Percentiles rank a stretch among this genome's conserved stretches.
phyloP scores from a whole-genome alignment of 768 basidiomycete species.

The Mycena vulgaris region DNA sequence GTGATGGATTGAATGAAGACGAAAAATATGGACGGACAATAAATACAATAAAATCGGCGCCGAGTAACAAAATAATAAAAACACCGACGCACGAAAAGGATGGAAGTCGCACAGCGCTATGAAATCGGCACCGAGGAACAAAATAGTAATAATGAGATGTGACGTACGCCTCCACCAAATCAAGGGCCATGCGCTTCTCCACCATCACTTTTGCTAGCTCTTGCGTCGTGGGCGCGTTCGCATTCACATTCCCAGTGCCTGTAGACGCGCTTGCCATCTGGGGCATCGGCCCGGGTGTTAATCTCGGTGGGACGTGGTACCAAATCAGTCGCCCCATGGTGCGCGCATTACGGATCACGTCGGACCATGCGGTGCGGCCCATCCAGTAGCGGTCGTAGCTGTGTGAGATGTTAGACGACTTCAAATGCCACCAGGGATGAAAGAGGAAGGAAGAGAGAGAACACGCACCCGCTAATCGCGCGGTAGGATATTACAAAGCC shows the following conservation, averaged over 20 bases:
- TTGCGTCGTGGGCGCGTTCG: conserved; percentile 52
- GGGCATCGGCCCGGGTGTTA: conserved; percentile 40
- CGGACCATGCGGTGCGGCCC: conserved; percentile 70
- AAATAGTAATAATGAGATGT: no score
- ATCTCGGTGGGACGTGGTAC: conserved; percentile 73
- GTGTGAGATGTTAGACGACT: background rate
- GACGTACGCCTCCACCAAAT: conserved; percentile 71
- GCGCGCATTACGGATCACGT: conserved; percentile 66
- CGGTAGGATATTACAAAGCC: conserved; percentile 81
- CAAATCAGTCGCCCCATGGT: conserved; percentile 70
- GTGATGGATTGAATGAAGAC: no score
- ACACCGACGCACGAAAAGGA: no score
- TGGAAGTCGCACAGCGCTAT: no score
- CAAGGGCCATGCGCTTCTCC: conserved; percentile 73
- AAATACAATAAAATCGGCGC: no score
- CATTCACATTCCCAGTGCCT: no score
- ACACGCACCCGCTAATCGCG: conserved; percentile 60
- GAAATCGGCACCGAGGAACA: no score
- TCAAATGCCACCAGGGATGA: no score
- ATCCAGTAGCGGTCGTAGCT: conserved; percentile 79
- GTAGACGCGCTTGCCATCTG: no score
- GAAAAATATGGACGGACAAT: no score
- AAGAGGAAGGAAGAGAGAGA: background rate
- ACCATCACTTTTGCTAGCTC: conserved; percentile 69
- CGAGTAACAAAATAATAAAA: no score